Evolutionary conservation across 1,284 basidiomycete genomes (phyloP), one percentile per base, ranked within the genome.

Genomic region (Termitomyces sp.): DNA sequence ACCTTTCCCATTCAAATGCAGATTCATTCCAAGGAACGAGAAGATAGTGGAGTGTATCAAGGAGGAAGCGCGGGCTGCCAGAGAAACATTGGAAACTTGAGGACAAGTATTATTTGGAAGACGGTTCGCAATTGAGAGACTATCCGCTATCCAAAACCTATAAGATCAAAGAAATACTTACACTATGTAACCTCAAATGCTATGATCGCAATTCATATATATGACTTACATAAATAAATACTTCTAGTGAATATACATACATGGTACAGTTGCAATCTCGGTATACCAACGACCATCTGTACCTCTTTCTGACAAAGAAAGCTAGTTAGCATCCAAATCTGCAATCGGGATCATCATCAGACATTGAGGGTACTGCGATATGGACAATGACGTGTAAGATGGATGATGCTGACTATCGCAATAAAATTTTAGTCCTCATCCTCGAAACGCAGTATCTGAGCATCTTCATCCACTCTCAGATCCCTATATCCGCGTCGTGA

Each of bases 381-480:
- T 53, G 50, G 34, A 24, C 26, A 40, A 30, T 48, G 38, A 18
- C 21, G 16, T 21, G 38, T 19, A 41, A 8, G 44, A 16, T 16
- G 28, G 14, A 46, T 35, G 18, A 50, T 41, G 2, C n/a, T n/a
- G n/a, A 46, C 21, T 14, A 30, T 19, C 19, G 21, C 28, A 19
- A 37, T 42, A 46, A 33, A 39, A 28, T 51, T 50, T 49, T 67
- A 81, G 38, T 88, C 86, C 64, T 91, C 89, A 62, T 91, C 88
- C 62, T 89, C 88, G 63, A 91, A 91, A 46, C 83, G 74, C 53
- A 91, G 68, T 53, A 91, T 80, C 72, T 90, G 88, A 51, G 91
- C 92, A 71, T 95, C 92, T 66, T 93, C 92, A 65, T 95, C 92
- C 51, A 93, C 81, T 1, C 91, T 84, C 33, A 95, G 68, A 59